Evolutionary conservation across 352 stramenopile genomes (phyloP), one percentile per base, ranked within the genome.

Genomic region (Nothophytophthora sp.): DNA sequence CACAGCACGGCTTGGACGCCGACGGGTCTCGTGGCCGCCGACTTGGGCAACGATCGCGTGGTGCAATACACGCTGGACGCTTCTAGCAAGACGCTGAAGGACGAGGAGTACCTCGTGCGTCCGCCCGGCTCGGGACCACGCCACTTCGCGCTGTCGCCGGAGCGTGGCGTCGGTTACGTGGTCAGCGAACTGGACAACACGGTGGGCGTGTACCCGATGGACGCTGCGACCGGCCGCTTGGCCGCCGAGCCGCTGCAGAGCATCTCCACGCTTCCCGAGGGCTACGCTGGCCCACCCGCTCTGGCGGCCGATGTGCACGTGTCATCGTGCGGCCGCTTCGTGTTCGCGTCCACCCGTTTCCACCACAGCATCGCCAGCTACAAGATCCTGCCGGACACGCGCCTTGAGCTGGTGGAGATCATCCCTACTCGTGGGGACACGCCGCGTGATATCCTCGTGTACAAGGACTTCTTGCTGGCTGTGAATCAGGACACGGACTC

Each of bases 11-110:
- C 50, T 20, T 88, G 73, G 73, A 40, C 32, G 5, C 7, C 65
- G 7, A 42, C 50, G 25, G 34, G 44, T 2, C 54, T 18, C 2
- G 35, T 83, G 13, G 72, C 55, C 5, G 55, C 72, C 0, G 77
- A 89, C 45, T 50, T 89, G 11, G 77, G 77, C 20, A 85, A 80
- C 44, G 77, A 89, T 47, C 53, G 63, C 28, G 55, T 83, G 27
- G 64, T 50, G 34, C 77, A 86, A 45, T 69, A 81, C 22, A 41
- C 48, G 32, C 39, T 86, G 11, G 40, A 82, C 43, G 43, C 28
- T 19, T 22, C 22, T 0, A 50, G 27, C 9, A 57, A 70, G 24
- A 76, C 52, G 44, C 60, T 81, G 27, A 13, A 35, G 9, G 22
- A 45, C 0, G 38, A 28, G n/a, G 40, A 38, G 38, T 76, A 77